Conservation (phyloP, 768 basidiomycete species). For the Boletus barrowsii region DNA sequence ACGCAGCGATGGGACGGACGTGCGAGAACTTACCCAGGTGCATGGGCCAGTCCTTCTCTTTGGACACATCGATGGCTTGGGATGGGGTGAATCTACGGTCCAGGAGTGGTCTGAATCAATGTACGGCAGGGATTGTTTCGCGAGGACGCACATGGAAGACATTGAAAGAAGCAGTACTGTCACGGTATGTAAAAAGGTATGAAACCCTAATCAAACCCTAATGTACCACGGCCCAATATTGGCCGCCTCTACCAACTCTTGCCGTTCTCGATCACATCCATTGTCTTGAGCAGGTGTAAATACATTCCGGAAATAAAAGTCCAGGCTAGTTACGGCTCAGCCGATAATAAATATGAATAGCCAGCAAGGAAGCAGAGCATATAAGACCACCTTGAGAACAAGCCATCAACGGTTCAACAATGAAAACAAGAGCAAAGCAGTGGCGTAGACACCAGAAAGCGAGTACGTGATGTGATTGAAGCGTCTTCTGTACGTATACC, state of each 20-base stretch:
- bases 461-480: constrained; percentile 4
- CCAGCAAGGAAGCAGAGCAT: not conserved
- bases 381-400: constrained; percentile 7
- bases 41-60: constrained; percentile 71
- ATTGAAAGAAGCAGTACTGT: constrained; percentile 3
- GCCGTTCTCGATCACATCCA: not conserved
- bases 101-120: not conserved
- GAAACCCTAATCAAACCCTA: no score
- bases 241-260: no score
- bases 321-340: constrained; percentile 10
- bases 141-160: constrained; percentile 25
- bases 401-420: constrained; percentile 6
- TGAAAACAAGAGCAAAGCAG: constrained; percentile 14
- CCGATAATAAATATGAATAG: constrained; percentile 8
- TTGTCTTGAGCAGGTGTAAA: not conserved
- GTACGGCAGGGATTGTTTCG: not conserved
- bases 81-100: constrained; percentile 55
- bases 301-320: not conserved
- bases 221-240: no score
- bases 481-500: constrained; percentile 7
- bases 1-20: not conserved
- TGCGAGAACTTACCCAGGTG: constrained; percentile 49
- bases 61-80: constrained; percentile 53
- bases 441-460: constrained; percentile 12
- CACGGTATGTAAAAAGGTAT: no score